Base-by-base conservation (phyloP, 2,329 filamentous ascomycete genomes). In the Fusarium nurragi region DNA sequence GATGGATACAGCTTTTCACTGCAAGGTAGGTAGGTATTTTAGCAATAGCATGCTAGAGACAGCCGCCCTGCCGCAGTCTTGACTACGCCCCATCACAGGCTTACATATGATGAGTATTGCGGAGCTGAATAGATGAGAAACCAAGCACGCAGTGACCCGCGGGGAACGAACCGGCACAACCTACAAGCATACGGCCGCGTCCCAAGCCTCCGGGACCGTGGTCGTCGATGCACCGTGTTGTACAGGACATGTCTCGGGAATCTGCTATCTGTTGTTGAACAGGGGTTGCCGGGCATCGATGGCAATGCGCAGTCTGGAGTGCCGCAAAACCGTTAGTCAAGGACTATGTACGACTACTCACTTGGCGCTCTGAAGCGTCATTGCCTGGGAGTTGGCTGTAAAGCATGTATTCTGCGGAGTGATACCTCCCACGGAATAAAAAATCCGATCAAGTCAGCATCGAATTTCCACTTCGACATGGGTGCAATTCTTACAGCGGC, bases 131-230 rank as follows among this genome's bases (percentile, higher is more conserved):
- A 53, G 50, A 62, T 50, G 45, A 50, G 48, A 51, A 54, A 39
- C 50, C 48, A 60, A 56, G 28, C 18, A 66, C 64, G 68, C 55
- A 71, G 53, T 53, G 53, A 52, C 34, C 63, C 60, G 51, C 36
- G 46, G 40, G 37, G 32, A 21, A 44, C 50, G 40, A 51, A 26
- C 46, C 44, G 36, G 67, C 51, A 58, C 57, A 59, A 64, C 60
- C 51, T 71, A 53, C 60, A 68, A 62, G 63, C 55, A 69, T 56
- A 65, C 54, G 54, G 57, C 54, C 51, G 57, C 66, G 66, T 72
- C 61, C 70, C 70, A 71, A 55, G 60, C 61, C 67, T 59, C 52
- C 46, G 70, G 70, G 69, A 57, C 56, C 49, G 51, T 60, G 45
- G 54, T 62, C 44, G 46, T 49, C 39, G 43, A 49, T 63, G 34